These are phyloP conservation scores for Candida berthetii DNA, from an alignment of 805 yeast genomes.

Conservation along the genomic window DNA sequence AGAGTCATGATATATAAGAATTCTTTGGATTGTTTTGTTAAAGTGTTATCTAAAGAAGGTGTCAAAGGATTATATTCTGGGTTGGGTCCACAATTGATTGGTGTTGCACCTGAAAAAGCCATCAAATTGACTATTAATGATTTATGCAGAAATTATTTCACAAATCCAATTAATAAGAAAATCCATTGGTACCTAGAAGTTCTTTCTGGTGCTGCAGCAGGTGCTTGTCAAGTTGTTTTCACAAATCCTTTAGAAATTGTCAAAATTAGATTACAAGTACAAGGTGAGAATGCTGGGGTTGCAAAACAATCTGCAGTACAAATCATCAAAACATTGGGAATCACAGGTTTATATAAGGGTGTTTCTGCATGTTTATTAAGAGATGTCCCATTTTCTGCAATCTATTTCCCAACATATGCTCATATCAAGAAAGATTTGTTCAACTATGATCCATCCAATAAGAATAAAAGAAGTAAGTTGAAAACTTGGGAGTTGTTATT, in stretches of 20 bases:
- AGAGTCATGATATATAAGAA: conserved; percentile 67
- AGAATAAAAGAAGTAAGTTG: conserved; percentile 50
- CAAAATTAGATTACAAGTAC: conserved; percentile 90
- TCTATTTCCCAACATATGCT: conserved; percentile 95
- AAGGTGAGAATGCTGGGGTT: conserved; percentile 53
- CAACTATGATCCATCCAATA: conserved; percentile 70
- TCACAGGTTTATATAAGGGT: conserved; percentile 86
- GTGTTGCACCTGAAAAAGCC: conserved; percentile 98
- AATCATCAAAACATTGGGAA: conserved; percentile 73
- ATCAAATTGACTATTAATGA: conserved; percentile 94
- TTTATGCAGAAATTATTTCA: conserved; percentile 67
- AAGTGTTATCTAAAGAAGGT: conserved; percentile 76
- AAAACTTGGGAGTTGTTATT: conserved; percentile 78
- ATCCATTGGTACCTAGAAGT: conserved; percentile 61
- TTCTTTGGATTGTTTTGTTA: conserved; percentile 80
- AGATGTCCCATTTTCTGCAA: conserved; percentile 95
- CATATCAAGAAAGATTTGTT: conserved; percentile 81
- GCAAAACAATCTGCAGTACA: conserved; percentile 54
- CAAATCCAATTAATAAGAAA: conserved; percentile 42
- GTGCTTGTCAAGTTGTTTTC: conserved; percentile 93
- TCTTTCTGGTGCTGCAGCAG: conserved; percentile 89
- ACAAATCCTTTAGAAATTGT: conserved; percentile 96
- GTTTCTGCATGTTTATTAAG: conserved; percentile 86
- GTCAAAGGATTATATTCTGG: conserved; percentile 86
- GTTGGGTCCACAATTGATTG: conserved; percentile 86